phyloP scores from a whole-genome alignment of 2,329 filamentous ascomycete species.

The Apiospora hydei region DNA sequence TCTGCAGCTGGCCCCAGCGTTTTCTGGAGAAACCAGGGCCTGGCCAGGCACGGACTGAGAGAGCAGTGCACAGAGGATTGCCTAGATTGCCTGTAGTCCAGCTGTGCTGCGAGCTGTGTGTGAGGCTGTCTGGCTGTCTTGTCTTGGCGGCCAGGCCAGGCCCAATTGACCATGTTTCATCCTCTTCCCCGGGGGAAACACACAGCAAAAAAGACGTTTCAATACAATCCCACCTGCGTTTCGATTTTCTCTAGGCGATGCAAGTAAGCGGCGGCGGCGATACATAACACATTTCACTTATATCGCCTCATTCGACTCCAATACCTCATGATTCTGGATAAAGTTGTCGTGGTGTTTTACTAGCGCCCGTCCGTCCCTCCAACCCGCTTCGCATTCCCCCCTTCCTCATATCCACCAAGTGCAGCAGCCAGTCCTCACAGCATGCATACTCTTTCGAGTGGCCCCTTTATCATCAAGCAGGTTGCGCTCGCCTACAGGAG shows the following conservation, averaged over 20 bases:
- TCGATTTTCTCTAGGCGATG: not conserved
- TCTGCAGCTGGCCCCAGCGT: conserved; percentile 16
- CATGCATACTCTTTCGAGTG: not conserved
- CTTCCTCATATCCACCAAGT: not conserved
- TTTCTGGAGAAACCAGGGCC: not conserved
- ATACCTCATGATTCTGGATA: not conserved
- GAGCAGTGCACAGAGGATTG: too few relatives aligned
- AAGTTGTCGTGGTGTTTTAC: not conserved
- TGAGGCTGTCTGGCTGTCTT: not conserved
- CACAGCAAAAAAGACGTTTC: not conserved
- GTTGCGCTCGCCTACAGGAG: not conserved
- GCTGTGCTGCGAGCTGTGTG: not conserved
- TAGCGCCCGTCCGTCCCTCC: not conserved
- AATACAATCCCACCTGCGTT: conserved; percentile 7
- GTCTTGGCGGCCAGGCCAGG: not conserved
- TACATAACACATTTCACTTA: not conserved
- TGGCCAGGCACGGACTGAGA: not conserved
- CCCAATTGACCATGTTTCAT: not conserved
- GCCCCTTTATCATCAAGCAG: not conserved
- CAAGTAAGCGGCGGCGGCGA: not conserved
- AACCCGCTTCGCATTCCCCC: not conserved
- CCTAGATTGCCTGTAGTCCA: too few relatives aligned
- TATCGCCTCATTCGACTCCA: not conserved
- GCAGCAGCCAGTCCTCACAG: not conserved
- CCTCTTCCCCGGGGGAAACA: not conserved